Evolutionary conservation across 2,329 filamentous ascomycete species (phyloP).

Genomic region (Myriosclerotinia scirpicola): DNA sequence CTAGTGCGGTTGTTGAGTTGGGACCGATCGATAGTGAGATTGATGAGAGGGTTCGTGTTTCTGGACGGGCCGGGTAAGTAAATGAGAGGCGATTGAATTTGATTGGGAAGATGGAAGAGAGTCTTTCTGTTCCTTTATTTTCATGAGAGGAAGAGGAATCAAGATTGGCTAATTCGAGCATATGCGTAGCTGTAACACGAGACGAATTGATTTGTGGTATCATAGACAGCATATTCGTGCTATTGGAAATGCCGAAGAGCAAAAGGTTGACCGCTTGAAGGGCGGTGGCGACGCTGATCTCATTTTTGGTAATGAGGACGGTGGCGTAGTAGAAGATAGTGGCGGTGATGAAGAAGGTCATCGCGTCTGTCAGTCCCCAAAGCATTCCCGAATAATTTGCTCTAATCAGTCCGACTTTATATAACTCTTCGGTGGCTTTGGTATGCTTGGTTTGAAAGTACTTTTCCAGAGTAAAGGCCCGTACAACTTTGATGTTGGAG

Average conservation of each 20-base stretch:
- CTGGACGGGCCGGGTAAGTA: conserved; percentile 62
- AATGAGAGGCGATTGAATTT: conserved; percentile 64
- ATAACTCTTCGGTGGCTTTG: conserved; percentile 51
- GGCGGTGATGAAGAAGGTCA: conserved; percentile 70
- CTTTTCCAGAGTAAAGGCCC: conserved; percentile 69
- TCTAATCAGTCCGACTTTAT: conserved; percentile 63
- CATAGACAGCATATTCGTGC: conserved; percentile 66
- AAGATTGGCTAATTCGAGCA: conserved; percentile 69
- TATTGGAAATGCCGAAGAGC: conserved; percentile 77
- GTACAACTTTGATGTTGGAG: conserved; percentile 74
- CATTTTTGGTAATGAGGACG: conserved; percentile 54
- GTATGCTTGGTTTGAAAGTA: conserved; percentile 68
- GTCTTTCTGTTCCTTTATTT: conserved; percentile 50
- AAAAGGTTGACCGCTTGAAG: conserved; percentile 78
- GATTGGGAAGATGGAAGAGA: conserved; percentile 47
- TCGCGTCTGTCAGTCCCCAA: conserved; percentile 75
- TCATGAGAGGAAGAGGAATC: conserved; percentile 42
- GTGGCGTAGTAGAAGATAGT: conserved; percentile 84
- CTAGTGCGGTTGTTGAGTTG: conserved; percentile 71
- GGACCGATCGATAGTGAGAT: conserved; percentile 65
- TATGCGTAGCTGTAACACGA: conserved; percentile 67
- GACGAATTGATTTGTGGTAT: conserved; percentile 80
- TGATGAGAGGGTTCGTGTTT: conserved; percentile 56
- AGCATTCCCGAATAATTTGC: conserved; percentile 67
- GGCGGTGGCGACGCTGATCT: conserved; percentile 56